Percentiles rank a stretch among this genome's conserved stretches.
phyloP scores from a whole-genome alignment of 768 basidiomycete species.

The Lanmaoa rubissima region DNA sequence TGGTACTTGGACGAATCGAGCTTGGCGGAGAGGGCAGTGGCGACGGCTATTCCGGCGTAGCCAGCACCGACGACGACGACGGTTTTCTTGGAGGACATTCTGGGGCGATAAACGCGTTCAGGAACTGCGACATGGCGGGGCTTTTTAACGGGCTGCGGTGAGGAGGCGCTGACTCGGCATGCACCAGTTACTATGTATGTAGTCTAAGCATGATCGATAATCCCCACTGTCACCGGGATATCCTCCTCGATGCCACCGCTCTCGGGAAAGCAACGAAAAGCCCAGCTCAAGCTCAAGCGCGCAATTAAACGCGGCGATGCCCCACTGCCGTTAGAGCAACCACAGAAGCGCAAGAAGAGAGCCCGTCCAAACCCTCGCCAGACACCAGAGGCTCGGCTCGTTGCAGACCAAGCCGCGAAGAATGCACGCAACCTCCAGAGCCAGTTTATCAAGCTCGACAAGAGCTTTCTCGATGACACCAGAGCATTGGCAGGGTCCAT shows the following conservation, averaged over 20 bases:
- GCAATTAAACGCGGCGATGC: constrained; percentile 82
- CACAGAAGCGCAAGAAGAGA: constrained; percentile 10
- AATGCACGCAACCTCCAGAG: constrained; percentile 61
- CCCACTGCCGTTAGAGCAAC: constrained; percentile 32
- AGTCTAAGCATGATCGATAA: background rate
- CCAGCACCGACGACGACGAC: constrained; percentile 60
- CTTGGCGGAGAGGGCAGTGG: constrained; percentile 46
- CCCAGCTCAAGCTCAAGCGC: constrained; percentile 72
- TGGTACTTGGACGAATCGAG: constrained; percentile 48
- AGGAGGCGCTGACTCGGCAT: too few relatives aligned
- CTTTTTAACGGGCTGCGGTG: background rate
- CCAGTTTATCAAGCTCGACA: constrained; percentile 62
- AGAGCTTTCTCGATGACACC: constrained; percentile 58
- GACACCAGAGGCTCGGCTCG: constrained; percentile 3
- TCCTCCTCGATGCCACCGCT: constrained; percentile 22
- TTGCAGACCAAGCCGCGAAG: constrained; percentile 36
- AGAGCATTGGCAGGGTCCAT: constrained; percentile 52
- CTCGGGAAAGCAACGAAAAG: constrained; percentile 69
- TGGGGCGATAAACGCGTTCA: background rate
- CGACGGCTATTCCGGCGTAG: constrained; percentile 43
- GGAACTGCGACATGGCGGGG: background rate
- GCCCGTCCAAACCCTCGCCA: background rate
- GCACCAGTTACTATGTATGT: too few relatives aligned
- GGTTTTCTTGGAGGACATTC: constrained; percentile 28
- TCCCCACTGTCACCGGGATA: background rate